Evolutionary conservation across 352 stramenopile species (phyloP), one percentile per base, ranked within the genome.

Genomic region (Phytopythium helicoides): DNA sequence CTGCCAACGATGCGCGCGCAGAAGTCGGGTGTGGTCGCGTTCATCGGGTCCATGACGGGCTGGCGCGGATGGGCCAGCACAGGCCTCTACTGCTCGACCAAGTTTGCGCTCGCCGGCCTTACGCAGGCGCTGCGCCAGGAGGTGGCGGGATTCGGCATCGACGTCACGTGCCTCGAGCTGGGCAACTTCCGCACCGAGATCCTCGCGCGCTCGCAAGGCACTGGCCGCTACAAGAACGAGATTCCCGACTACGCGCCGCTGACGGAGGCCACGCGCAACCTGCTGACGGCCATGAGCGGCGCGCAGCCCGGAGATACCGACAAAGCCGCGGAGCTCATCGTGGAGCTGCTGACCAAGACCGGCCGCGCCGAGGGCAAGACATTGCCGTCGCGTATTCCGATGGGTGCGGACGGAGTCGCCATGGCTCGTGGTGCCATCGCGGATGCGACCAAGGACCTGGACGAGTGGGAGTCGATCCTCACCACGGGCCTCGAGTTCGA

Each of bases 1-100:
- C 34, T 73, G 46, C 64, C 64, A 22, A 54, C 62, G 45, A 63
- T 73, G 60, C 64, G 64, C 41, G 49, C 42, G 47, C 55, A 69
- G 28, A 49, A 52, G n/a, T 56, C 52, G 3, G 64, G 64, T n/a
- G 60, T 68, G 31, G 61, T 73, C 23, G 62, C 58, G 41, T 68
- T 66, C 56, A 59, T 73, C 41, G 62, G 60, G 1, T 73, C 64
- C 19, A 49, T 63, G 12, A 47, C 28, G 6, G 64, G 55, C 15
- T 64, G 52, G 56, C 34, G 49, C 16, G 55, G 55, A 5, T 52
- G 28, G 9, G 42, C 60, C 3, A 49, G 47, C 34, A 60, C 45
- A 18, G 52, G 56, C 25, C 48, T 73, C 18, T 73, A 73, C 55
- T 41, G 47, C 15, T 59, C 49, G 8, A 55, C 59, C 37, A 72